Base-by-base conservation (phyloP, 1,139 yeast genomes). In the Kodamaea plutei region DNA sequence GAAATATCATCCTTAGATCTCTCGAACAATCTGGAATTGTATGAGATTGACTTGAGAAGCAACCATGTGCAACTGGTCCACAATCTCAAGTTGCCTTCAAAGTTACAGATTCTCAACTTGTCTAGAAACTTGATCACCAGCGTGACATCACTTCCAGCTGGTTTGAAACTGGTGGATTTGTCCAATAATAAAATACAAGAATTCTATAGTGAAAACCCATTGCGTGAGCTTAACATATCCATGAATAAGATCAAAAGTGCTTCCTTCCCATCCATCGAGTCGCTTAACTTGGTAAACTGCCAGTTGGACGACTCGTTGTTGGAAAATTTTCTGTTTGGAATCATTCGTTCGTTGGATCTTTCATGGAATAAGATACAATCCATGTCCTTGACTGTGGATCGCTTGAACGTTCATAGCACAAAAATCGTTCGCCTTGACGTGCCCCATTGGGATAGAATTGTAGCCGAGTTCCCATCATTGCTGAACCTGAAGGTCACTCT, bases 341-440 rank as follows among this genome's bases (percentile, higher is more conserved):
- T 11, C 17, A 22, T 25, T 11, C 22, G 14, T 5, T 15, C 28
- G n/a, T 25, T 25, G 22, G 28, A 25, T 18, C 15, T 25, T 18
- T 25, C 28, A 9, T 25, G 28, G 28, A 25, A 25, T 14, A 25
- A 25, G 21, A 25, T 25, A 11, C 22, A 25, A 15, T 17, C 28
- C 10, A 10, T 25, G n/a, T 7, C 10, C n/a, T 11, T 25, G 22
- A 11, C 17, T 9, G 28, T 25, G 22, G 18, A 25, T 14, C 12
- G 28, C 14, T 18, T 25, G 15, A 25, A 25, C 19, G 28, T 20
- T 11, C 28, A 25, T 16, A 25, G 19, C 15, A 25, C 23, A 5
- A 25, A 25, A 11, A 25, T 11, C 21, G 8, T 18, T 8, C 28
- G 19, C 6, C 19, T 25, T 20, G 21, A 18, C 4, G 28, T 25